A percentile compares a stretch with the other conserved stretches of the same genome.
phyloP scores from a whole-genome alignment of 768 basidiomycete species.

The Lactarius deliciosus region DNA sequence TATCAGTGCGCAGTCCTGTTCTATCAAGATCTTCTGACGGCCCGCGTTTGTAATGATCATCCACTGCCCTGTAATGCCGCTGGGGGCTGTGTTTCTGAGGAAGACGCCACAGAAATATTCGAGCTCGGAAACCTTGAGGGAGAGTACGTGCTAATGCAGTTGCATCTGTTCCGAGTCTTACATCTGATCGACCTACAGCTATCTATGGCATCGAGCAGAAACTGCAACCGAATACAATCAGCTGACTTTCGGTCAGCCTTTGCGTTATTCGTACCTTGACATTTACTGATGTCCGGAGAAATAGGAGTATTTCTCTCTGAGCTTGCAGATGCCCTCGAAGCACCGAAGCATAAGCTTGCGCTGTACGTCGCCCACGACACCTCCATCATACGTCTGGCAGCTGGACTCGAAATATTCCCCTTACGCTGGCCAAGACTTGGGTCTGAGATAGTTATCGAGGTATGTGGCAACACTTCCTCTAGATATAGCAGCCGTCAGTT shows the following conservation, averaged over 20 bases:
- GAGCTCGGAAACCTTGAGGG: constrained; percentile 40
- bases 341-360: constrained; percentile 38
- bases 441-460: constrained; percentile 44
- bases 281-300: neutral
- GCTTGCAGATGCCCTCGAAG: constrained; percentile 37
- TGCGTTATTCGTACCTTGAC: neutral
- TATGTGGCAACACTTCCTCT: neutral
- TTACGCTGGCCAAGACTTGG: constrained; percentile 49
- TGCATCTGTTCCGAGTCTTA: neutral
- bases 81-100: constrained; percentile 43
- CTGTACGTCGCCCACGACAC: constrained; percentile 49
- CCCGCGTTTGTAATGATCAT: constrained; percentile 46
- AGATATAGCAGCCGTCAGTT: neutral
- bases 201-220: constrained; percentile 48
- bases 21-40: constrained; percentile 49
- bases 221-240: constrained; percentile 43
- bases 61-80: constrained; percentile 45
- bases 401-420: constrained; percentile 38
- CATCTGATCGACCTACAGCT: constrained; percentile 35
- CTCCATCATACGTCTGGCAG: constrained; percentile 40
- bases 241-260: constrained; percentile 42
- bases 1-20: constrained; percentile 32
- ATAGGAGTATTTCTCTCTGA: constrained; percentile 45
- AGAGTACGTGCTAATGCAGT: constrained; percentile 32
- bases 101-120: constrained; percentile 39